Conservation (phyloP, 1,284 basidiomycete genomes). For the Ganoderma leucocontextum region DNA sequence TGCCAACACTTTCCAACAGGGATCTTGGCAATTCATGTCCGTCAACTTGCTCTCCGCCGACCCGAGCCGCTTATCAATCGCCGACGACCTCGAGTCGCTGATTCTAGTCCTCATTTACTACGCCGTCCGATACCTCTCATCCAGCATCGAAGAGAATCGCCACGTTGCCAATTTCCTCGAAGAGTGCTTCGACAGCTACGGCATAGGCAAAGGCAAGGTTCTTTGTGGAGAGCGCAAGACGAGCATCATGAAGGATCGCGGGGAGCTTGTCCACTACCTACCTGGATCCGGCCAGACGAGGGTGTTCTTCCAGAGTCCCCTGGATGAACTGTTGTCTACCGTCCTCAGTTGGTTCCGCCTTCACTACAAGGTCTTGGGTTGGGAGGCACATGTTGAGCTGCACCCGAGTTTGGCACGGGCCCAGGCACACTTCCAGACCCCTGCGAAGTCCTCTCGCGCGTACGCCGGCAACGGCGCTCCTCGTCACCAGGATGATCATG, state of each 20-base stretch:
- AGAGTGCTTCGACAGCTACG: slow-evolving; percentile 8
- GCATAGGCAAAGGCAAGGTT: neutral
- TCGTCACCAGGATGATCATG: neutral
- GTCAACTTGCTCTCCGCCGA: neutral
- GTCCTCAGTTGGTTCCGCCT: slow-evolving; percentile 5
- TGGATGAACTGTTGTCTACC: neutral
- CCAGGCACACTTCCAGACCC: neutral
- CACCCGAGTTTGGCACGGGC: neutral
- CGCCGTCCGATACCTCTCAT: slow-evolving; percentile 10
- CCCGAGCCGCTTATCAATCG: neutral
- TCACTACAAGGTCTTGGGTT: slow-evolving; percentile 8
- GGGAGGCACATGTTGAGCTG: neutral
- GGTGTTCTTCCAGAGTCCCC: neutral
- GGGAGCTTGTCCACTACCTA: neutral
- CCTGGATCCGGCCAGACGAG: neutral
- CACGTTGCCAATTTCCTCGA: neutral
- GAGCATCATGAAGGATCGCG: neutral
- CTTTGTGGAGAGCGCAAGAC: neutral
- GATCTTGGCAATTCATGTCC: slow-evolving; percentile 16
- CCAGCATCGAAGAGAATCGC: neutral
- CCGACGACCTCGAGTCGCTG: slow-evolving; percentile 18
- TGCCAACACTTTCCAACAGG: neutral
- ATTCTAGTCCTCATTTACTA: slow-evolving; percentile 14
- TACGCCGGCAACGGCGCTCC: neutral
- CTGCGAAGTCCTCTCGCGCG: neutral